Evolutionary conservation across 305 asterid genomes (phyloP).

Genomic region (Solanum aculeatissimum): DNA sequence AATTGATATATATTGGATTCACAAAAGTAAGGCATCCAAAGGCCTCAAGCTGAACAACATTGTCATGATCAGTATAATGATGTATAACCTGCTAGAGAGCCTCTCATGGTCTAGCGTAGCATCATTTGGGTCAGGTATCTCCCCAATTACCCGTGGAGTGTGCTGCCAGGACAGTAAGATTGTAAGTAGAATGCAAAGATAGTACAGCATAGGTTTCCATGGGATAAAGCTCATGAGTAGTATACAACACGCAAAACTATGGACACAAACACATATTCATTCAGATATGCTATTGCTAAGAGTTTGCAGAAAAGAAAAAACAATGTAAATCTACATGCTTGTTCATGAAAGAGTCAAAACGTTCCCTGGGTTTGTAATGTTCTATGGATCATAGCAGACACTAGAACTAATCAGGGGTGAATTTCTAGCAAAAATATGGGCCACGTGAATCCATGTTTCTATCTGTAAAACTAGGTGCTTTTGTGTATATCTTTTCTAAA

Average conservation of each 20-base stretch:
- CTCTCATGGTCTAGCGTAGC: constrained; percentile 80
- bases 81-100: constrained; percentile 59
- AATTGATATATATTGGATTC: neutral
- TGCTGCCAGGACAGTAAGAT: constrained; percentile 53
- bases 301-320: neutral
- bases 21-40: neutral
- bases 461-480: neutral
- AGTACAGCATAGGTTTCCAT: neutral
- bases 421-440: neutral
- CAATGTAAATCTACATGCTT: neutral
- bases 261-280: neutral
- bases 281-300: neutral
- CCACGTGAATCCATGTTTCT: neutral
- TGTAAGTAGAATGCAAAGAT: constrained; percentile 14
- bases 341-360: neutral
- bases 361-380: neutral
- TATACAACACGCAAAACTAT: neutral
- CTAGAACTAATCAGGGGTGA: neutral
- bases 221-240: neutral
- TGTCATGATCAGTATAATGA: neutral
- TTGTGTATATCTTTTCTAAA: neutral
- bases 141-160: constrained; percentile 69
- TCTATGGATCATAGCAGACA: neutral
- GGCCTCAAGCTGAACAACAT: neutral
- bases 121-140: constrained; percentile 76